Evolutionary conservation across 2,329 filamentous ascomycete species (phyloP), one percentile per base, ranked within the genome.

Genomic region (Exophiala mesophila): DNA sequence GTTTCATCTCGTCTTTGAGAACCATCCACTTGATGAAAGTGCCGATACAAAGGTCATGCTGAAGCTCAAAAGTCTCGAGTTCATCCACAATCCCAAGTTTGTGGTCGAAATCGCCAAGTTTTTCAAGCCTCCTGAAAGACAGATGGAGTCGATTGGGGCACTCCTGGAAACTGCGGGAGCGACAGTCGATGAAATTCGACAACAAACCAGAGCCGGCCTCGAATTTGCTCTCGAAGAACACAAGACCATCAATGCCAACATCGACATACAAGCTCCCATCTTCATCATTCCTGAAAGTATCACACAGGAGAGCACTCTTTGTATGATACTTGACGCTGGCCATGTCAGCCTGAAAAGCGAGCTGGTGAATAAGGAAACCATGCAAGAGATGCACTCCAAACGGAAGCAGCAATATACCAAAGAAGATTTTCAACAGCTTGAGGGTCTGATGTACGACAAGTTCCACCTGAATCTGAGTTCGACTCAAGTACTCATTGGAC

Each of bases 71-170:
- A 92, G 89, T 32, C 82, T 98, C 54, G 94, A 98, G 62, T 85
- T 99, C 41, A 88, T 98, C 17, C 98, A 95, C 77, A 99, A 98
- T 56, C 92, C 94, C 1, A 86, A 83, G 52, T 94, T 97, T 54
- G 75, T 97, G 0, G 81, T 95, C 4, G 89, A 92, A 36, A 80
- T 97, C 28, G 87, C 83, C 39, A 88, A 88, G 55, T 99, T 98
- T 69, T 98, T 99, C 71, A 84, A 90, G 50, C 92, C 92, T 1
- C 94, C 92, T 0, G 89, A 96, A 62, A 78, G 89, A 37, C 94
- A 98, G 61, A 96, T 98, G 89, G 92, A 98, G 60, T 98, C 92
- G 7, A 96, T 99, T 55, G 85, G 82, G 9, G 94, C 92, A 2
- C 74, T 99, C 42, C 87, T 99, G 81, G 94, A 98, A 64, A 88